Percentiles rank a stretch among this genome's conserved stretches.
These are phyloP conservation scores for Coemansia sp. DNA, from an alignment of 192 early-diverging fungal species.

Conservation along the genomic window DNA sequence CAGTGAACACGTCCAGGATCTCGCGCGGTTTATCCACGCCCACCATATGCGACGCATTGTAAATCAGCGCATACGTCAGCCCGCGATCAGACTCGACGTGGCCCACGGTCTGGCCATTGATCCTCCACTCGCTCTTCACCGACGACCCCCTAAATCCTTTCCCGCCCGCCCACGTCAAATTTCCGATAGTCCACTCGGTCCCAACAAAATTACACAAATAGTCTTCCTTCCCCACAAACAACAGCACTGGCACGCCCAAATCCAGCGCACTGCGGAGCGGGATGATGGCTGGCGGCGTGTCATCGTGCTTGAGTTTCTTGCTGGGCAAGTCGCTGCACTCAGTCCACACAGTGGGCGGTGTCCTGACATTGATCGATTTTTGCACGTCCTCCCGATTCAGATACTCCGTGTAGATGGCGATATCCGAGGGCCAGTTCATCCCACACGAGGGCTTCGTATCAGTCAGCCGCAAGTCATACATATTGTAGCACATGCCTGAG, in stretches of 20 bases:
- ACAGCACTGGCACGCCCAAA: constrained; percentile 42
- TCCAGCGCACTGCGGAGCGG: constrained; percentile 55
- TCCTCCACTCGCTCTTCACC: constrained; percentile 47
- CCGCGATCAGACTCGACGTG: constrained; percentile 55
- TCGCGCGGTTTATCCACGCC: constrained; percentile 64
- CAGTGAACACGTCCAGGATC: constrained; percentile 60
- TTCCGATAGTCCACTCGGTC: constrained; percentile 58
- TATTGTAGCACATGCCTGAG: constrained; percentile 62
- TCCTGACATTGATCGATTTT: constrained; percentile 52
- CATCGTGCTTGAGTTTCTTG: constrained; percentile 30
- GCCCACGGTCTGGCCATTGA: constrained; percentile 52
- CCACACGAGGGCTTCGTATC: constrained; percentile 64
- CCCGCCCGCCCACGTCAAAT: constrained; percentile 60
- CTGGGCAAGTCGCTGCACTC: constrained; percentile 61
- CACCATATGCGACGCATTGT: constrained; percentile 71
- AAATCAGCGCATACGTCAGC: constrained; percentile 59
- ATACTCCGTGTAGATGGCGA: constrained; percentile 42
- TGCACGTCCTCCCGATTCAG: constrained; percentile 55
- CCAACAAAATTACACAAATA: constrained; percentile 73
- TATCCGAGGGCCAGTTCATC: constrained; percentile 57
- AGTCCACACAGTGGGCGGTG: constrained; percentile 42
- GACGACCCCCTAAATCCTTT: constrained; percentile 43
- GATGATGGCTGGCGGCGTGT: constrained; percentile 44
- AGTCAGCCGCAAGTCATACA: constrained; percentile 66
- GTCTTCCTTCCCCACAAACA: constrained; percentile 69